Evolutionary conservation across 306 rosid genomes (phyloP).

Genomic region (Astragalus glycyphyllos): DNA sequence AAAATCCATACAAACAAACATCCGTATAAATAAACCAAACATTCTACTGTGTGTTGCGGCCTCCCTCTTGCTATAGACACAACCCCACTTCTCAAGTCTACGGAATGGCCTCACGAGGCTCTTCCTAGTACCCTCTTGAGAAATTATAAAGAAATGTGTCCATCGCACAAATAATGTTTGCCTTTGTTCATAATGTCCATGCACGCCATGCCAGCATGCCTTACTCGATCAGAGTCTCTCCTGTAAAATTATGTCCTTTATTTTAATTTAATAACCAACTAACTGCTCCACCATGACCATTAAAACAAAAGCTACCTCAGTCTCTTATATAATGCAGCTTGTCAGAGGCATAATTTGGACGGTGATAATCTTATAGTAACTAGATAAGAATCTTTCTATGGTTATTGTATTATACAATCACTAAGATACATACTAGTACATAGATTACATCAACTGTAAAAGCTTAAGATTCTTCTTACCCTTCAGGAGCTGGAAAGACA

Average conservation of each 20-base stretch:
- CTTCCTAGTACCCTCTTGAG: too few relatives aligned
- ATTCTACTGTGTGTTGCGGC: too few relatives aligned
- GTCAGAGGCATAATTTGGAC: constrained; percentile 45
- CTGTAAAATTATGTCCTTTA: constrained; percentile 5
- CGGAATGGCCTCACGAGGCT: too few relatives aligned
- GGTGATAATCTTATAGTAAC: constrained; percentile 9
- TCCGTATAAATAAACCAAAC: too few relatives aligned
- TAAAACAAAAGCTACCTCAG: constrained; percentile 13
- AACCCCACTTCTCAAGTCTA: too few relatives aligned
- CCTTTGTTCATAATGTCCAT: constrained; percentile 20
- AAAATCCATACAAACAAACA: too few relatives aligned
- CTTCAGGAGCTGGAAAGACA: background rate
- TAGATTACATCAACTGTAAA: constrained; percentile 24
- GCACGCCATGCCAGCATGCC: constrained; percentile 24
- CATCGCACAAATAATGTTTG: background rate
- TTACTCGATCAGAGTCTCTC: constrained; percentile 16
- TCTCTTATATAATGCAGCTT: constrained; percentile 11
- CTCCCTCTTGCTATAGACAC: too few relatives aligned
- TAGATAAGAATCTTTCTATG: constrained; percentile 1
- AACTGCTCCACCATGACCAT: constrained; percentile 8
- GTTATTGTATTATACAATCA: background rate
- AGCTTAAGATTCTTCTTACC: constrained; percentile 26
- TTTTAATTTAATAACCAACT: background rate
- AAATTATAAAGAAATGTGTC: background rate
- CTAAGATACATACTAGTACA: background rate